Evolutionary conservation across 2,329 filamentous ascomycete genomes (phyloP), one percentile per base, ranked within the genome.

Genomic region (Trichoderma sp.): DNA sequence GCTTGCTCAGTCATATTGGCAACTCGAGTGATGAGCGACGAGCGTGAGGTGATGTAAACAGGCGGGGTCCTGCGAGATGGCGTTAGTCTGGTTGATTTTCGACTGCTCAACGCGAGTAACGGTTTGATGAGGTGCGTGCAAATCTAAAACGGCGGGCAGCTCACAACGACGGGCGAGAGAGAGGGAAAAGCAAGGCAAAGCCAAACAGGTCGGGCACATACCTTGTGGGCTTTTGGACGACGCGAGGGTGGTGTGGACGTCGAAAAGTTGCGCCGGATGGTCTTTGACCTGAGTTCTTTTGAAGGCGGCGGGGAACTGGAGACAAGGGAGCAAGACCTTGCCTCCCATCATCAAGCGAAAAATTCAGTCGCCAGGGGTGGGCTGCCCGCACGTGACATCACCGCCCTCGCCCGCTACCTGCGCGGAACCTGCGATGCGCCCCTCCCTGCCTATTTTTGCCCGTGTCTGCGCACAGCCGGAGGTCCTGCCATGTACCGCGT

Each of bases 1-100:
- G 77, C 74, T 72, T 78, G 76, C 71, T 78, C 75, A 83, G 91
- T 88, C 92, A 95, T 96, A 77, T 76, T 81, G 76, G 77, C 72
- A 74, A 74, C 71, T 71, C 63, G 73, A 71, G 57, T 67, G 70
- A 59, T 69, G 68, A 63, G 42, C 57, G 70, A 67, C 64, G 64
- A 69, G 50, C 67, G 70, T 75, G 73, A 73, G 75, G 73, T 75
- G 77, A 79, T 79, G 80, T 82, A 82, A 83, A 82, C 81, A 83
- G 80, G 80, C 79, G 80, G 79, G 77, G 80, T 80, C 76, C 78
- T 80, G 65, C 59, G 42, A 68, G 50, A 71, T 73, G 71, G 70
- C 71, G 78, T 80, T 77, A 80, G 78, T 73, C 73, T 69, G 67
- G 70, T 70, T 48, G 37, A 65, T 65, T 56, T 56, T 65, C 37